Evolutionary conservation across 805 yeast genomes (phyloP).

Genomic region (Alloascoidea africana): DNA sequence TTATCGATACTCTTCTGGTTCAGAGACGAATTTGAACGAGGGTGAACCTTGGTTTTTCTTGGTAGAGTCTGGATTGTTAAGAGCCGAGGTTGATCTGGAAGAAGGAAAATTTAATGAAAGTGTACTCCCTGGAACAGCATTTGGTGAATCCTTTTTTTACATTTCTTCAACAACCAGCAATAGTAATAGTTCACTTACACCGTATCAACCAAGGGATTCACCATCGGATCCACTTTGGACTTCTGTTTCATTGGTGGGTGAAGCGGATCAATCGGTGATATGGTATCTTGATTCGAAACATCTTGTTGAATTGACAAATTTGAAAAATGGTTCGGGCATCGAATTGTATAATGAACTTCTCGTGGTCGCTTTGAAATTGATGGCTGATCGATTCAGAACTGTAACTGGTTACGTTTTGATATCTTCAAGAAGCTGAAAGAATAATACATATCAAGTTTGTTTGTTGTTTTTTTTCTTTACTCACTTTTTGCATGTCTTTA

Average conservation of each 20-base stretch:
- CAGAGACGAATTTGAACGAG: too few relatives aligned
- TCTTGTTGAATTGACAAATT: conserved; percentile 26
- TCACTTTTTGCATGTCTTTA: too few relatives aligned
- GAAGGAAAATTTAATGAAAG: conserved; percentile 27
- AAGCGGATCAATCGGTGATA: conserved; percentile 43
- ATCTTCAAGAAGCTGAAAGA: too few relatives aligned
- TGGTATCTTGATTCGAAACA: conserved; percentile 48
- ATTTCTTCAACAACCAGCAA: conserved; percentile 6
- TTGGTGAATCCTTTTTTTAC: conserved; percentile 34
- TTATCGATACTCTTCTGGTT: too few relatives aligned
- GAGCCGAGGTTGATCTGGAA: conserved; percentile 35
- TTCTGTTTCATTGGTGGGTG: conserved; percentile 28
- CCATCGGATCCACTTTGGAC: conserved; percentile 25
- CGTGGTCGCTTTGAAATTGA: conserved; percentile 41
- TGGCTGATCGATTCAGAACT: conserved; percentile 59
- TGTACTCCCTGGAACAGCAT: conserved; percentile 59
- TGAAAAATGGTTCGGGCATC: conserved; percentile 24
- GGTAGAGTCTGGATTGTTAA: conserved; percentile 41
- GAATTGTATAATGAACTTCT: conserved; percentile 50
- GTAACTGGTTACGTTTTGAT: conserved; percentile 65
- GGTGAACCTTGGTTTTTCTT: conserved; percentile 41
- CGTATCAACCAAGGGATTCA: conserved; percentile 40
- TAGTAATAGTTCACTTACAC: conserved; percentile 22
- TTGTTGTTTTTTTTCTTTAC: too few relatives aligned
- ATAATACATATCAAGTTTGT: too few relatives aligned